Evolutionary conservation across 2,329 filamentous ascomycete genomes (phyloP), one percentile per base, ranked within the genome.

Genomic region (Cladosporium sp.): DNA sequence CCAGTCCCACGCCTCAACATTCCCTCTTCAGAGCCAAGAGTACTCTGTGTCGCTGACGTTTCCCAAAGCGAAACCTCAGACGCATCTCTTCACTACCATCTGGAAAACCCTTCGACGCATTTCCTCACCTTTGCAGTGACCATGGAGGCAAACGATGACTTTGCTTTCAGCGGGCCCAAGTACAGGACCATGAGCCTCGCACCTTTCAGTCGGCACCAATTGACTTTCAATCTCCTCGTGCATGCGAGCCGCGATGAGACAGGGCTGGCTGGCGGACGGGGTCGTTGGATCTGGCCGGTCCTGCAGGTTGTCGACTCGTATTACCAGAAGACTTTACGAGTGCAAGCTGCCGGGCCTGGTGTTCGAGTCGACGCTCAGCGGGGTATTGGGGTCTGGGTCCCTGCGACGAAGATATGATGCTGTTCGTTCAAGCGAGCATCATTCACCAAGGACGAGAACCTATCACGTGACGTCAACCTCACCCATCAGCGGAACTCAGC

Each of bases 91-190:
- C 70, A 78, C 53, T 86, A 86, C 64, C 89, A 83, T 3, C 83
- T 99, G 51, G 93, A 99, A 71, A 99, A 99, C 66, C 88, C 91
- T 0, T 96, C 92, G 0, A 86, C 84, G 66, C 93, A 99, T 67
- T 95, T 96, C 70, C 80, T 99, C 43, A 96, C 91, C 0, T 99
- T 99, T 70, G 90, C 88, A 24, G 69, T 97, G 43, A 83, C 78
- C 20, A 95, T 99, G 90, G 92, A 99, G 60, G 87, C 90, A 2
- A 92, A 83, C 65, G 89, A 95, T 57, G 82, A 89, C 47, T 97
- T 97, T 69, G 92, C 89, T 0, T 97, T 99, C 68, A 90, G 88
- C 7, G 93, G 93, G 0, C 76, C 88, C 2, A 97, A 97, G 72
- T 79, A 86, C 57, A 84, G 83, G 11, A 86, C 85, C 1, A 60